These are phyloP conservation scores for Fraxinus quadrangulata DNA, from an alignment of 257 asterid species.

Conservation along the genomic window DNA sequence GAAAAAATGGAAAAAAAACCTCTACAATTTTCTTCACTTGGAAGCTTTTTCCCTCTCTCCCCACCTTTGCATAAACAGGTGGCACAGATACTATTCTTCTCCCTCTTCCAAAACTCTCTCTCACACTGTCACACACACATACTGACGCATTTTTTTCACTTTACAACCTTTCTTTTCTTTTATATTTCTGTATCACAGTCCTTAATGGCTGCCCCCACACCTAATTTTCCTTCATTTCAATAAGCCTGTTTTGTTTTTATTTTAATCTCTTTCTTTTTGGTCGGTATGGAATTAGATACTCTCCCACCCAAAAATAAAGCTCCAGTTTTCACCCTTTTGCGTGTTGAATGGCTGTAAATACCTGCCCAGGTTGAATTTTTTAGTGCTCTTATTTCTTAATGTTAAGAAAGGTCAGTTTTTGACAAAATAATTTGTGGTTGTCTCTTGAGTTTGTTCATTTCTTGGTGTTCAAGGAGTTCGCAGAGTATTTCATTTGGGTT, in stretches of 20 bases:
- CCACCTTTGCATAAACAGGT: conserved; percentile 17
- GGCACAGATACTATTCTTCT: conserved; percentile 7
- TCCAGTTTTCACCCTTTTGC: conserved; percentile 12
- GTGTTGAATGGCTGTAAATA: conserved; percentile 35
- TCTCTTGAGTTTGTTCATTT: conserved; percentile 14
- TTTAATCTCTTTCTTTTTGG: conserved; percentile 30
- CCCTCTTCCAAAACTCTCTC: conserved; percentile 21
- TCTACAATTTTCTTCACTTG: conserved; percentile 9
- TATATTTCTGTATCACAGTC: conserved; percentile 33
- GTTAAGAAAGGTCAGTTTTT: conserved; percentile 16
- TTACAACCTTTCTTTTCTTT: conserved; percentile 41
- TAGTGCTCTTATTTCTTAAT: neutral
- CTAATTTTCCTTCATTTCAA: conserved; percentile 36
- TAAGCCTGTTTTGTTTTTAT: conserved; percentile 22
- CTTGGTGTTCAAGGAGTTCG: neutral
- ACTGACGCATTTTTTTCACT: conserved; percentile 32
- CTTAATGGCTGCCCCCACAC: conserved; percentile 84
- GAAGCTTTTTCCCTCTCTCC: conserved; percentile 6
- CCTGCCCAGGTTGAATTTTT: conserved; percentile 41
- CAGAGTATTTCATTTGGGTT: conserved; percentile 20
- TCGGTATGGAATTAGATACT: conserved; percentile 54
- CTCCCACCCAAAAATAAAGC: conserved; percentile 32
- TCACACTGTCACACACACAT: conserved; percentile 15
- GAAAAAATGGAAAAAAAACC: neutral
- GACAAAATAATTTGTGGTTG: conserved; percentile 26